Percentiles rank a stretch among this genome's conserved stretches.
These are phyloP conservation scores for Gardenia jasminoides DNA, from an alignment of 257 asterid species.

Conservation along the genomic window DNA sequence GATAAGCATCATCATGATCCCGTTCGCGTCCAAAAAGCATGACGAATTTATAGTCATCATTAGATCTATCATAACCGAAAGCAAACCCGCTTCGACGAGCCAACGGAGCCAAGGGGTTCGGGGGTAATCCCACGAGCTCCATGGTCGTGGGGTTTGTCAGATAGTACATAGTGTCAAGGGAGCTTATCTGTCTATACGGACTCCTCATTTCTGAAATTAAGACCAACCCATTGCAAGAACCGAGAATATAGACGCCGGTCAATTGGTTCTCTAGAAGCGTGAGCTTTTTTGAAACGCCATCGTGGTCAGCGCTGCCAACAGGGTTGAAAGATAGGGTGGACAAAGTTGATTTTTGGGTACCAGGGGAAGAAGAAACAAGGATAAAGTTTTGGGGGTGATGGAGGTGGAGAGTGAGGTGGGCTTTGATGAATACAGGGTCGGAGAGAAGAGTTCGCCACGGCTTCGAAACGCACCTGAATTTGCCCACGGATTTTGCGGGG, in stretches of 20 bases:
- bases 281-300: neutral
- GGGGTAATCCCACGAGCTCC: conserved; percentile 12
- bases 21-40: conserved; percentile 8
- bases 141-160: conserved; percentile 42
- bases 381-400: conserved; percentile 18
- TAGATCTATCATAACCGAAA: conserved; percentile 37
- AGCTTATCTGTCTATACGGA: neutral
- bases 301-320: neutral
- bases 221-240: conserved; percentile 38
- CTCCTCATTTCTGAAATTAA: neutral
- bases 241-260: conserved; percentile 16
- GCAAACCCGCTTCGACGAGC: conserved; percentile 23
- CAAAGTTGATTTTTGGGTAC: neutral
- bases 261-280: neutral
- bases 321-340: conserved; percentile 9
- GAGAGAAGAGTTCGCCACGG: conserved; percentile 26
- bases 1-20: too few species aligned
- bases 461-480: conserved; percentile 36
- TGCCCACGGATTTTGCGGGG: conserved; percentile 35
- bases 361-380: conserved; percentile 14
- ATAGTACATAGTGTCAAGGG: neutral
- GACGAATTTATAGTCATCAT: conserved; percentile 46
- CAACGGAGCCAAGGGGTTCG: conserved; percentile 24
- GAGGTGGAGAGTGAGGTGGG: conserved; percentile 19
- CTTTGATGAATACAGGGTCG: conserved; percentile 25